These are phyloP conservation scores for Podaxis sp. DNA, from an alignment of 768 basidiomycete genomes.

Conservation along the genomic window DNA sequence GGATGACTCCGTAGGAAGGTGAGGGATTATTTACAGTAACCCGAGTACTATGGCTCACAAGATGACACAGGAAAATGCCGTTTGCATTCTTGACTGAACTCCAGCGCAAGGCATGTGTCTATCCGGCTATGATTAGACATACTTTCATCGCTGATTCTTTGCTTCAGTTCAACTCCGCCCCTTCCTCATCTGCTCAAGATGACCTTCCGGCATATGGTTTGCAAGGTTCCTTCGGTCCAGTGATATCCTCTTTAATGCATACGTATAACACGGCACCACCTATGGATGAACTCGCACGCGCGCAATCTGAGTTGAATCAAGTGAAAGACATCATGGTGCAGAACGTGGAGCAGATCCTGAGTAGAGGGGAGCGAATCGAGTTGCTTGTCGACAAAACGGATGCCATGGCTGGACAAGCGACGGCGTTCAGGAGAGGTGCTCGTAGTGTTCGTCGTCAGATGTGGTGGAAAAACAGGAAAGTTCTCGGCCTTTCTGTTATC, in stretches of 20 bases:
- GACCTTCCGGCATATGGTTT: slow-evolving; percentile 57
- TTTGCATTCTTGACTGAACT: slow-evolving; percentile 90
- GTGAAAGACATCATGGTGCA: slow-evolving; percentile 99
- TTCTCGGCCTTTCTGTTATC: slow-evolving; percentile 59
- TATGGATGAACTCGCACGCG: slow-evolving; percentile 82
- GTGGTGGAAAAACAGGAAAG: slow-evolving; percentile 86
- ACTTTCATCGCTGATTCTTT: background rate
- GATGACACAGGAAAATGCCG: slow-evolving; percentile 67
- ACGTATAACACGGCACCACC: slow-evolving; percentile 89
- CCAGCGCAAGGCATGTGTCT: slow-evolving; percentile 59
- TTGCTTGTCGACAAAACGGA: slow-evolving; percentile 97
- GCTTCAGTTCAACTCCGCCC: slow-evolving; percentile 53
- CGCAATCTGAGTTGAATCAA: slow-evolving; percentile 82
- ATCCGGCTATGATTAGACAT: slow-evolving; percentile 4
- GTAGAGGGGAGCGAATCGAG: slow-evolving; percentile 92
- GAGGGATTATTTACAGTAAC: slow-evolving; percentile 18
- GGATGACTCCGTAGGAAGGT: slow-evolving; percentile 90
- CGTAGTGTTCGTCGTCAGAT: slow-evolving; percentile 77
- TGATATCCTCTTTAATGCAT: slow-evolving; percentile 72
- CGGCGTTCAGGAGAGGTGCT: slow-evolving; percentile 88
- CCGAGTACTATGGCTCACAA: background rate
- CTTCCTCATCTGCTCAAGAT: slow-evolving; percentile 57
- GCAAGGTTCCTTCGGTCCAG: slow-evolving; percentile 68
- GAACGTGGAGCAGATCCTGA: slow-evolving; percentile 95
- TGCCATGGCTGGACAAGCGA: slow-evolving; percentile 89